Conservation (phyloP, 2,329 filamentous ascomycete genomes). For the Hypomyces rosellus region DNA sequence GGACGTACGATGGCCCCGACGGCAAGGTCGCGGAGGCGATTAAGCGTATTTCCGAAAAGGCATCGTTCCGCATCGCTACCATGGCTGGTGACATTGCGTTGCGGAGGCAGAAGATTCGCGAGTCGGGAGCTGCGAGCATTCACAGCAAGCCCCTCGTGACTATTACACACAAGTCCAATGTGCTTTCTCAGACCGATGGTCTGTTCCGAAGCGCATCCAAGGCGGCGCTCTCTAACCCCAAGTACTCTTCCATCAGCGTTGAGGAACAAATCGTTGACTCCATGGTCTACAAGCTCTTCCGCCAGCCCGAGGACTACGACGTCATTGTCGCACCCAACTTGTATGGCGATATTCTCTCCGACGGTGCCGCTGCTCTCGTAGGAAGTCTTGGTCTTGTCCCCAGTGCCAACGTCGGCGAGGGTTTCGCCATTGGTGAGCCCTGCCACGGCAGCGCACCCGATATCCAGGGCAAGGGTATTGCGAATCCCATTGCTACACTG, state of each 20-base stretch:
- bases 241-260: conserved; percentile 92
- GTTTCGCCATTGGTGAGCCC: conserved; percentile 94
- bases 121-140: conserved; percentile 47
- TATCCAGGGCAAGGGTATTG: conserved; percentile 86
- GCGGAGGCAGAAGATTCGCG: conserved; percentile 74
- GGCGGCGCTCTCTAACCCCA: conserved; percentile 76
- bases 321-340: conserved; percentile 93
- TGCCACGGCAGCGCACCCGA: conserved; percentile 96
- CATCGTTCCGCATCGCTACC: conserved; percentile 76
- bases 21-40: conserved; percentile 93
- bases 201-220: conserved; percentile 81
- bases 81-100: conserved; percentile 95
- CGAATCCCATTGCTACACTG: conserved; percentile 94
- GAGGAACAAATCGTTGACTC: conserved; percentile 99
- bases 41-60: conserved; percentile 89
- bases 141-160: conserved; percentile 73
- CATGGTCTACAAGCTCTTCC: conserved; percentile 99
- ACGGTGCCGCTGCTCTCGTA: conserved; percentile 89
- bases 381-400: conserved; percentile 89
- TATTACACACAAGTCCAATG: conserved; percentile 98
- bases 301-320: conserved; percentile 90
- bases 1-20: conserved; percentile 66
- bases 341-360: conserved; percentile 90
- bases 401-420: conserved; percentile 88
- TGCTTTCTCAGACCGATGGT: conserved; percentile 91